These are phyloP conservation scores for Aspergillus sojae DNA, from an alignment of 2,329 filamentous ascomycete genomes.

Conservation along the genomic window DNA sequence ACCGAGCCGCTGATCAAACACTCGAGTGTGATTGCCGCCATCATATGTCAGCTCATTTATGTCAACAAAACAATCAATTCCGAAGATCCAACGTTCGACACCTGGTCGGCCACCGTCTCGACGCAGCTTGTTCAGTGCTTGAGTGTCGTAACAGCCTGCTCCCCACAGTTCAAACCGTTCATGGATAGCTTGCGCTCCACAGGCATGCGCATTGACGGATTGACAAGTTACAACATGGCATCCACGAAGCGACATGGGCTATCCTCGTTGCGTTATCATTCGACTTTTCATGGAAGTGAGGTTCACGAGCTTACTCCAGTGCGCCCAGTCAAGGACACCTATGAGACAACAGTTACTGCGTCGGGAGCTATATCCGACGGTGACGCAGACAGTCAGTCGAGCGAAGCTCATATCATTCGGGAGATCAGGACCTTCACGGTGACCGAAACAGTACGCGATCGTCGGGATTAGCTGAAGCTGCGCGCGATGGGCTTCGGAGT, in stretches of 20 bases:
- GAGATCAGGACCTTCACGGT: neutral
- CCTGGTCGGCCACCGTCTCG: neutral
- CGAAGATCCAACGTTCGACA: neutral
- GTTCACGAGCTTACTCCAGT: neutral
- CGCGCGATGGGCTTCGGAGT: no score
- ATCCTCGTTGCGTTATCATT: neutral
- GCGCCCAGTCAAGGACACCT: no score
- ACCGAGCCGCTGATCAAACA: neutral
- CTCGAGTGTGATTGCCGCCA: neutral
- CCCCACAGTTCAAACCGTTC: neutral
- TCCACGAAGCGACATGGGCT: neutral
- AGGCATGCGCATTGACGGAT: neutral
- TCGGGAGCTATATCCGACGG: neutral
- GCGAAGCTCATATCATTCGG: neutral
- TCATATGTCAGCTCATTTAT: neutral
- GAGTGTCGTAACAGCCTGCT: neutral
- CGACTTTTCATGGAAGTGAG: neutral
- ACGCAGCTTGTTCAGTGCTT: neutral
- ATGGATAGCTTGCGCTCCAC: neutral
- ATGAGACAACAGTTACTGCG: neutral
- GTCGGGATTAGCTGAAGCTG: neutral
- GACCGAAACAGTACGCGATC: neutral
- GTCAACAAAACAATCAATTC: neutral
- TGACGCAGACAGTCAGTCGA: neutral
- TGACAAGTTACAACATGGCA: neutral